phyloP scores from a whole-genome alignment of 2,329 filamentous ascomycete genomes.

The Talaromyces verruculosus region DNA sequence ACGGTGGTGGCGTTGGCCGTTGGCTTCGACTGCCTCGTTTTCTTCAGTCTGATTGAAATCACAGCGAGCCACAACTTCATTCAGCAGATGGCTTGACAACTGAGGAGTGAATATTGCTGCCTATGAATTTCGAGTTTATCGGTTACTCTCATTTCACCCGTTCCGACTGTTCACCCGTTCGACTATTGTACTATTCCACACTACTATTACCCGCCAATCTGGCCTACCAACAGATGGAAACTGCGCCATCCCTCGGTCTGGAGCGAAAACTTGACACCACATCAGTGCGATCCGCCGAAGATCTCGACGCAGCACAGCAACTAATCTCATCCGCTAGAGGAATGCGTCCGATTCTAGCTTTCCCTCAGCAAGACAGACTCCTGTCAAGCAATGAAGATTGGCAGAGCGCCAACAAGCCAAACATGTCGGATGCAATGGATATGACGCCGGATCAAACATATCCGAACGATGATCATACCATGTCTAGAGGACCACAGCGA shows the following conservation, averaged over 20 bases:
- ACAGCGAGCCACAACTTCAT: background rate
- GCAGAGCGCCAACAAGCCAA: constrained; percentile 24
- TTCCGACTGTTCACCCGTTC: background rate
- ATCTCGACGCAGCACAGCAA: constrained; percentile 50
- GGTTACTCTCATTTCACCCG: background rate
- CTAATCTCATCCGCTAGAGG: constrained; percentile 49
- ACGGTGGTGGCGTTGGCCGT: background rate
- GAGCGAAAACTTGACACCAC: constrained; percentile 39
- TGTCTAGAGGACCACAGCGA: constrained; percentile 26
- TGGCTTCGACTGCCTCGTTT: background rate
- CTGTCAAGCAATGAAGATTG: constrained; percentile 21
- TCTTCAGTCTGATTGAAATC: background rate
- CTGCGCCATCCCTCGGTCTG: constrained; percentile 35
- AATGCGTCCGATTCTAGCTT: constrained; percentile 30
- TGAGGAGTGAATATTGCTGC: background rate
- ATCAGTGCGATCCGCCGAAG: constrained; percentile 45
- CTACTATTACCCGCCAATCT: background rate
- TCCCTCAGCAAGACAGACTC: constrained; percentile 7
- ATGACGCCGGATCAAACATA: constrained; percentile 25
- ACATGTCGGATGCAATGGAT: constrained; percentile 23
- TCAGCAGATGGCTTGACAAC: constrained; percentile 13
- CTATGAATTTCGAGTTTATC: background rate
- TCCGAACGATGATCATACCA: constrained; percentile 24
- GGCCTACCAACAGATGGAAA: constrained; percentile 33
- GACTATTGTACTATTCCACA: background rate